These are phyloP conservation scores for Kodamaea neixiangensis DNA, from an alignment of 805 yeast species.

Conservation along the genomic window DNA sequence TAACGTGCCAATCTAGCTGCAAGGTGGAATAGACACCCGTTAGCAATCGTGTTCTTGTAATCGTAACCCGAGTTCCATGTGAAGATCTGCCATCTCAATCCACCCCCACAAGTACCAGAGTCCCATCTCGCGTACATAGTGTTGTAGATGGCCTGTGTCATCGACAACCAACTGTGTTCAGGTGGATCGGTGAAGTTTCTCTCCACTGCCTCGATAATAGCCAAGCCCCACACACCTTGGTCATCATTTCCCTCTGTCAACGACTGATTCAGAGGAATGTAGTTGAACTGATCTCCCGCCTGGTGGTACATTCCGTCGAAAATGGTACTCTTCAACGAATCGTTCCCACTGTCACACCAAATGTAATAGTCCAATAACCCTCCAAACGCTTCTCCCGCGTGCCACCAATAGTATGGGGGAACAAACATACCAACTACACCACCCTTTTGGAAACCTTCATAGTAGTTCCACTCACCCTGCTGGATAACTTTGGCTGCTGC, in stretches of 20 bases:
- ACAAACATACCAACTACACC: conserved; percentile 50
- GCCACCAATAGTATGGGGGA: conserved; percentile 54
- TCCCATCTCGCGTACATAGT: conserved; percentile 94
- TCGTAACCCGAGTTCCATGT: conserved; percentile 93
- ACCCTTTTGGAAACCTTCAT: conserved; percentile 42
- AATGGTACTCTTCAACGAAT: conserved; percentile 29
- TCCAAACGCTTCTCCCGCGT: conserved; percentile 54
- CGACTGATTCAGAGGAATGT: conserved; percentile 48
- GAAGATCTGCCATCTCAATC: conserved; percentile 95
- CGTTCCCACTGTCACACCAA: conserved; percentile 38
- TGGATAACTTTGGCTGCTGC: conserved; percentile 37
- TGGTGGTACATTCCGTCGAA: conserved; percentile 45
- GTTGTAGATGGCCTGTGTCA: conserved; percentile 88
- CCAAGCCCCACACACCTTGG: conserved; percentile 55
- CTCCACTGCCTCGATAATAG: conserved; percentile 49
- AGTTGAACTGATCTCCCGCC: conserved; percentile 42
- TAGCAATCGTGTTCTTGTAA: conserved; percentile 89
- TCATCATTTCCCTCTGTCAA: conserved; percentile 53
- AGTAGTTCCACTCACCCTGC: conserved; percentile 47
- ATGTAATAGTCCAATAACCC: conserved; percentile 44
- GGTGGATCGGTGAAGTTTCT: conserved; percentile 51
- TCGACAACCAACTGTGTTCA: conserved; percentile 73
- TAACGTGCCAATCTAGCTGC: conserved; percentile 87
- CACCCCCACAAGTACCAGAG: conserved; percentile 70
- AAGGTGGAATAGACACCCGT: conserved; percentile 84